phyloP scores from a whole-genome alignment of 768 basidiomycete species.

The Naematelia aurantialba region DNA sequence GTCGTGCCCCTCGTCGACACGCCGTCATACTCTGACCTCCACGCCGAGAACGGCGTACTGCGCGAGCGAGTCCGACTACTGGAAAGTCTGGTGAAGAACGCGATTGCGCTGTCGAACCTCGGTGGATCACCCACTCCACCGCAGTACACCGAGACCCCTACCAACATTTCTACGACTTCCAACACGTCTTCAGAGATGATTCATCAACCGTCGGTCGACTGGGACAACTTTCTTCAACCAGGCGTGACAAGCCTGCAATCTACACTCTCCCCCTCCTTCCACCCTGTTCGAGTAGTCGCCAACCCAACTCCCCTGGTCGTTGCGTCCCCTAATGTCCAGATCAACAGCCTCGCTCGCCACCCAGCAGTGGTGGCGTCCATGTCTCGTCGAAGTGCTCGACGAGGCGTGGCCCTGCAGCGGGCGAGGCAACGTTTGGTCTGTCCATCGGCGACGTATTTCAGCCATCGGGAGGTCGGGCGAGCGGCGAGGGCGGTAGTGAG shows the following conservation, averaged over 20 bases:
- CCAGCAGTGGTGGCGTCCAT: slow-evolving; percentile 48
- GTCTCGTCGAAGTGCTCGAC: slow-evolving; percentile 6
- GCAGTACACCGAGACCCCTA: not conserved
- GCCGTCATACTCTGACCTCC: slow-evolving; percentile 9
- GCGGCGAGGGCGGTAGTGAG: slow-evolving; percentile 37
- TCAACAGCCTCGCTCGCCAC: slow-evolving; percentile 37
- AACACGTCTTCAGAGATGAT: not conserved
- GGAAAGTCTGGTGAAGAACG: slow-evolving; percentile 41
- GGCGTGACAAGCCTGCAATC: not conserved
- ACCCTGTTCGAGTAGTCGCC: not conserved
- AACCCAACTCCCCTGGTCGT: slow-evolving; percentile 1
- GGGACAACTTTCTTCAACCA: not conserved
- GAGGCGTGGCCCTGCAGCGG: slow-evolving; percentile 45
- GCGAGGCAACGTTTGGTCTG: slow-evolving; percentile 27
- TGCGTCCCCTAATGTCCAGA: slow-evolving; percentile 4
- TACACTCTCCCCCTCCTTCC: slow-evolving; percentile 6
- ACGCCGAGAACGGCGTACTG: slow-evolving; percentile 31
- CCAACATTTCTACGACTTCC: not conserved
- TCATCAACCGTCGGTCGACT: not conserved
- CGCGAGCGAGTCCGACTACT: slow-evolving; percentile 31
- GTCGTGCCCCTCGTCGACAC: not conserved
- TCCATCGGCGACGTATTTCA: slow-evolving; percentile 10
- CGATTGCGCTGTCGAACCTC: slow-evolving; percentile 34
- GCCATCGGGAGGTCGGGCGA: slow-evolving; percentile 19
- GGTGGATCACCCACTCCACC: slow-evolving; percentile 11